Evolutionary conservation across 2,329 filamentous ascomycete genomes (phyloP).

Genomic region (Blastomyces gilchristii): DNA sequence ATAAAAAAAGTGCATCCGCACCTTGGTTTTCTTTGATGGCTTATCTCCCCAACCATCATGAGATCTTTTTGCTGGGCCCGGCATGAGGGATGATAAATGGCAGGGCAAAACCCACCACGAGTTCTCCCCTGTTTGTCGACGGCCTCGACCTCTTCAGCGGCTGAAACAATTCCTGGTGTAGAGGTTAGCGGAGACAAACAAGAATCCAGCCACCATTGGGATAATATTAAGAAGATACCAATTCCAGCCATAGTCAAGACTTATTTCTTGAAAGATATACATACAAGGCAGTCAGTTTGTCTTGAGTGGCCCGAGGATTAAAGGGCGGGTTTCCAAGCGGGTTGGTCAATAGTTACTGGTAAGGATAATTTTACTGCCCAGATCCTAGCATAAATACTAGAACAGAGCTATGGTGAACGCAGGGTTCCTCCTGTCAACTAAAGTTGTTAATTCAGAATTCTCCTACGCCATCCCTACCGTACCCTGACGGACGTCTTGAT

Average conservation of each 20-base stretch:
- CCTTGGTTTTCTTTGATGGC: background rate
- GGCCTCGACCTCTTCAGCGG: background rate
- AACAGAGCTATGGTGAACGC: background rate
- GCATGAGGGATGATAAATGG: background rate
- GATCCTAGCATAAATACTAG: background rate
- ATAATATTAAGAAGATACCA: background rate
- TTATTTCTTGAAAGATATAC: background rate
- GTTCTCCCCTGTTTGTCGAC: background rate
- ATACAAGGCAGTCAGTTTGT: background rate
- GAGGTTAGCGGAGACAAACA: background rate
- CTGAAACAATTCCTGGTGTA: background rate
- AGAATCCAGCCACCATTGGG: background rate
- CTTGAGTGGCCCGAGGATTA: background rate
- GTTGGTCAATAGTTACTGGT: background rate
- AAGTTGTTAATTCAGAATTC: background rate
- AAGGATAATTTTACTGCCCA: background rate
- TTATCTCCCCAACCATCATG: slow-evolving; percentile 1
- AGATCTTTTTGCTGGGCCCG: background rate
- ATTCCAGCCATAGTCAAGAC: background rate
- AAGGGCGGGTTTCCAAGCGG: background rate
- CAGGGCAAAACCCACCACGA: background rate
- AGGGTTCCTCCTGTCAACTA: background rate
- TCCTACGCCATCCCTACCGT: background rate
- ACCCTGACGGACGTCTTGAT: background rate
- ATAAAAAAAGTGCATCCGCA: background rate